Base-by-base conservation (phyloP, 2,329 filamentous ascomycete species). In the Colletotrichum sp. region DNA sequence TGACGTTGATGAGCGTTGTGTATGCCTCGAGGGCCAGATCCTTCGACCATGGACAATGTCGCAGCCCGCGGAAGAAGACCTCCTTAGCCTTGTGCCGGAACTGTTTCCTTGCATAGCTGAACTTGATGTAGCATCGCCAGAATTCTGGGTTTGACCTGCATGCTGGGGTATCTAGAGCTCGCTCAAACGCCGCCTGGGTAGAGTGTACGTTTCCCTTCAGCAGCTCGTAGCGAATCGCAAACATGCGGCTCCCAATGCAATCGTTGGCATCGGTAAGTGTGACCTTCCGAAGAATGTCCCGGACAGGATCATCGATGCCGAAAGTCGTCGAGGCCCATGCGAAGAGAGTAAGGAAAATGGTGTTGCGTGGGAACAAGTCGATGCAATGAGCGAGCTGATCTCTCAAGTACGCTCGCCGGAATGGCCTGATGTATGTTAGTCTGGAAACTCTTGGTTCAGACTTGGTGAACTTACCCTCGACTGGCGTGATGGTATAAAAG, bases 301-400 rank as follows among this genome's bases (percentile, higher is more conserved):
- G 92, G 24, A 97, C 91, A 21, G 95, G 93, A 78, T 97, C 94
- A 76, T 95, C 91, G 69, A 97, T 89, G 28, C 93, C 90, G 58
- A 95, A 91, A 9, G 93, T 91, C 3, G 91, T 88, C 81, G 96
- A 93, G 76, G 94, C 92, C 87, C 93, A 94, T n/a, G 92, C 90
- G 77, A 94, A 94, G 1, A 97, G 85, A 2, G 90, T 87, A 2
- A 97, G 88, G 76, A 98, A 93, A 7, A 95, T 88, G 2, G 92
- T 94, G 84, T 98, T 98, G 64, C 88, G 87, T 0, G 96, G 95
- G 81, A 96, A 98, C 8, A 85, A 81, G 0, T 80, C 79, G 26
- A 97, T 86, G 76, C 93, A 94, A 3, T 87, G 84, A 6, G 86
- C 84, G 1, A 98, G 85, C 14, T 92, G 86, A 9, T 89, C 84